Percentiles rank a stretch among this genome's conserved stretches.
phyloP scores from a whole-genome alignment of 345 rosid genomes.

The Tarenaya hassleriana region DNA sequence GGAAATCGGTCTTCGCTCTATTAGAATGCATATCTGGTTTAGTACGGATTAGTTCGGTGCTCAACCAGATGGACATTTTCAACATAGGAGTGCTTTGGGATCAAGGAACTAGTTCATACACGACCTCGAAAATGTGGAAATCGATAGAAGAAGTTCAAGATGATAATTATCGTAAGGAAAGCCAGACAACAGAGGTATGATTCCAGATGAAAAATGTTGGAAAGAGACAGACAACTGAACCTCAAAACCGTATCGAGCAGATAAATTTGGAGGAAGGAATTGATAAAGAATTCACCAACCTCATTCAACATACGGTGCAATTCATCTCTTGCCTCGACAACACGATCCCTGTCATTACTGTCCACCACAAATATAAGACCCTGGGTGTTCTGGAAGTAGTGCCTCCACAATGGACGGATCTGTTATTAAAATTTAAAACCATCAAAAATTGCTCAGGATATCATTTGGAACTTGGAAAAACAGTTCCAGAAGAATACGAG shows the following conservation, averaged over 20 bases:
- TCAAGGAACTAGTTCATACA: too few species aligned
- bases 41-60: too few species aligned
- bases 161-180: too few species aligned
- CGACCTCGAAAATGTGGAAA: too few species aligned
- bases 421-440: slow-evolving; percentile 11
- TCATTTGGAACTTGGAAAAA: neutral
- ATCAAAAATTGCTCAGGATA: neutral
- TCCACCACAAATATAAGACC: slow-evolving; percentile 74
- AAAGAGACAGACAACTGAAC: too few species aligned
- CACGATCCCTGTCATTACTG: slow-evolving; percentile 69
- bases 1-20: too few species aligned
- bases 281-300: slow-evolving; percentile 26
- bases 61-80: too few species aligned
- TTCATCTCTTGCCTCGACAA: slow-evolving; percentile 71
- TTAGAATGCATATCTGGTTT: too few species aligned
- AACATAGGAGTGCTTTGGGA: too few species aligned
- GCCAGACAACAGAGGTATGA: neutral
- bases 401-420: slow-evolving; percentile 80
- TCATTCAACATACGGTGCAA: slow-evolving; percentile 74
- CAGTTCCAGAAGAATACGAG: too few species aligned
- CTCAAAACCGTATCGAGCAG: too few species aligned
- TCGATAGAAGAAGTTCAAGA: too few species aligned
- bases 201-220: neutral
- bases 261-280: neutral
- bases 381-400: slow-evolving; percentile 71